Conservation (phyloP, 768 basidiomycete genomes). For the Filobasidium floriforme region DNA sequence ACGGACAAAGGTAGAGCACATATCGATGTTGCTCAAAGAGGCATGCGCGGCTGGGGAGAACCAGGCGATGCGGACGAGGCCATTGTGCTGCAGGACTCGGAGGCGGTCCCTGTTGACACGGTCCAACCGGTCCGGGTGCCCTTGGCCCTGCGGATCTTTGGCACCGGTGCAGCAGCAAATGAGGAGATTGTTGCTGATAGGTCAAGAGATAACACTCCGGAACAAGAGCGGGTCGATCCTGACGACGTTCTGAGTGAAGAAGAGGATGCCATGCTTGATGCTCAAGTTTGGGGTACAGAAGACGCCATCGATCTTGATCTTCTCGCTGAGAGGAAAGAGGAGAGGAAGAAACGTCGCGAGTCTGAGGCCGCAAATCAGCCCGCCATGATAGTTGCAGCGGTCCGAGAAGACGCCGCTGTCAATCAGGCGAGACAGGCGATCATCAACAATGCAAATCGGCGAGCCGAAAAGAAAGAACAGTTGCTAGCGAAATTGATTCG, state of each 20-base stretch:
- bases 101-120: background rate
- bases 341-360: background rate
- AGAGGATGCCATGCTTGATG: slow-evolving; percentile 9
- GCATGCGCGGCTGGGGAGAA: slow-evolving; percentile 24
- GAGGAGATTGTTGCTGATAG: background rate
- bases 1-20: too few species aligned
- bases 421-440: background rate
- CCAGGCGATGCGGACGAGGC: slow-evolving; percentile 4
- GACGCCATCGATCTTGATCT: background rate
- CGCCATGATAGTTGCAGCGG: background rate
- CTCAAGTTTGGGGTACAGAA: slow-evolving; percentile 12
- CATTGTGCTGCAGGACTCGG: background rate
- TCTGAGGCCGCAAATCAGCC: background rate
- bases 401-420: background rate
- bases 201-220: background rate
- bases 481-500: slow-evolving; percentile 18
- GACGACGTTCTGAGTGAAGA: slow-evolving; percentile 11
- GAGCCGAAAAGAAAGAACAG: slow-evolving; percentile 12
- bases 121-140: background rate
- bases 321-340: background rate
- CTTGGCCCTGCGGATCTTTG: slow-evolving; percentile 14
- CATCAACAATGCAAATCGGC: background rate
- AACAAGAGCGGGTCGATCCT: background rate
- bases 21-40: slow-evolving; percentile 10
- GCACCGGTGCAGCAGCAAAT: background rate